Evolutionary conservation across 306 rosid genomes (phyloP), one percentile per base, ranked within the genome.

Genomic region (Quercus variabilis): DNA sequence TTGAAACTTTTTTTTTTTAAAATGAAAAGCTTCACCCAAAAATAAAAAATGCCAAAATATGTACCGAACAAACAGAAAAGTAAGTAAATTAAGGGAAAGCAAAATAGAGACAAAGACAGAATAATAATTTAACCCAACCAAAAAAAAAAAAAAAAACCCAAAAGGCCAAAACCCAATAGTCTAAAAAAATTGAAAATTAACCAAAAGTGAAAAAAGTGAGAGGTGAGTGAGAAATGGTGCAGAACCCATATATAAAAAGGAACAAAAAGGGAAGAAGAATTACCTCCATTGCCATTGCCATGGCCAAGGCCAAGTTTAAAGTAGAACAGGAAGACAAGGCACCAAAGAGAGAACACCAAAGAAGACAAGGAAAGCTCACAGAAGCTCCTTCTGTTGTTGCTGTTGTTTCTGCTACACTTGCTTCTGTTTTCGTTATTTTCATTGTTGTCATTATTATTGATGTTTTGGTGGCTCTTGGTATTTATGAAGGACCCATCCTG

Each of bases 281-380:
- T 81, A 91, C 93, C 98, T 86, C 74, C 83, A 31, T 76, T 85
- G 23, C 70, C 83, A 31, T 77, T 86, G 23, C 89, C 94, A 54
- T 86, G 86, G 81, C 90, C 89, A 63, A 88, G 82, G 74, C 84
- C 88, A 82, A 88, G 91, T 23, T 79, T 81, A 75, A 89, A 78
- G 84, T 88, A 83, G 88, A 85, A 84, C 75, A 89, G 65, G 82
- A 90, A 88, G 56, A 85, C 76, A 60, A 93, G 88, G 63, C 92
- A 91, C 87, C 91, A 90, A 0, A 91, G 85, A 3, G 92, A 90
- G 77, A 93, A 76, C 62, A 91, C 31, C 74, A 91, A 85, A 74
- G 98, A 85, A 74, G 98, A 87, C 20, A 90, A 79, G 49, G 95
- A 93, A 56, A 91, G 87, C 80, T 91, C 91, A 54, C 78, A 86